Percentiles rank a stretch among this genome's conserved stretches.
Evolutionary conservation across 78 protist species (phyloP).

Genomic region (Blattamonas nauphoetae): DNA sequence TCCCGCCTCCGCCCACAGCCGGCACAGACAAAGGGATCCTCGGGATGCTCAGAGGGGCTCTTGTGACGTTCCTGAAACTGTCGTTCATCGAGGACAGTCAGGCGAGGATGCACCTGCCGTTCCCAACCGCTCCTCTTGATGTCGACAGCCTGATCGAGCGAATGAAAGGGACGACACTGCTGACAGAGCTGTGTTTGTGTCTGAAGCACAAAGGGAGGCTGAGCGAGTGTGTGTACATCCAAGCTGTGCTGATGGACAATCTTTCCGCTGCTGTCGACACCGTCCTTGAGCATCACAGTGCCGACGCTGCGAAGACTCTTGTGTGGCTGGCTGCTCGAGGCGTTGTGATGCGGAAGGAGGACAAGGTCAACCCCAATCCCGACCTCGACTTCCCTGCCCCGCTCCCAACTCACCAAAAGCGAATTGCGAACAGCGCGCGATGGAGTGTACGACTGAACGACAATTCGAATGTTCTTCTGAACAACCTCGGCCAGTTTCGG

Average conservation of each 20-base stretch:
- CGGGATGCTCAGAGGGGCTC: background rate
- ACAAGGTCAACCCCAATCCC: background rate
- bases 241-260: background rate
- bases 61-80: background rate
- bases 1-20: background rate
- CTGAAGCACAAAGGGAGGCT: background rate
- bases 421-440: background rate
- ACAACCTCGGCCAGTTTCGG: too few species aligned
- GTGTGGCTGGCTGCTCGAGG: background rate
- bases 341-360: background rate
- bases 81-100: too few species aligned
- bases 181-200: background rate
- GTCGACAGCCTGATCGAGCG: background rate
- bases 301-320: background rate
- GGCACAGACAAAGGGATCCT: background rate
- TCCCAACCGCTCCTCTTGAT: background rate
- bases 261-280: background rate
- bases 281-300: background rate
- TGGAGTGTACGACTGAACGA: background rate
- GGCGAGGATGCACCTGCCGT: background rate
- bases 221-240: background rate
- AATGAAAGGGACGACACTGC: background rate
- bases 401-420: background rate
- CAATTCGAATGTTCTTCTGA: background rate
- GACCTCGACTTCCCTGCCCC: background rate